These are phyloP conservation scores for Oryza rufipogon DNA, from an alignment of 176 grass and related monocot genomes.

Conservation along the genomic window DNA sequence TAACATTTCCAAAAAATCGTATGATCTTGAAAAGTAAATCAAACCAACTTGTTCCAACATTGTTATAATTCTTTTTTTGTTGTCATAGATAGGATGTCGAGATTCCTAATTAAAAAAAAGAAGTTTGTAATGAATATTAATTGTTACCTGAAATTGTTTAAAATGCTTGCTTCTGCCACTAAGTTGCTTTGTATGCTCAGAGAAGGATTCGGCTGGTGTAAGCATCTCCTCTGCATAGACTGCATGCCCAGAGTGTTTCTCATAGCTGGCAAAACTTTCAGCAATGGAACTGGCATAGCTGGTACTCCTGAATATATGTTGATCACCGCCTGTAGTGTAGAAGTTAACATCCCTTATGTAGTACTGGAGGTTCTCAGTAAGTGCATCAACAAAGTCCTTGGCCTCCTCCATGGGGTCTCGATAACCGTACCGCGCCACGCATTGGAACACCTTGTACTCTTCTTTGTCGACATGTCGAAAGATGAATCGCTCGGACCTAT, in stretches of 20 bases:
- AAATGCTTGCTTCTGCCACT: conserved; percentile 33
- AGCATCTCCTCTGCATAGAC: conserved; percentile 28
- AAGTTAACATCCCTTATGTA: conserved; percentile 19
- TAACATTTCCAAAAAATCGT: background rate
- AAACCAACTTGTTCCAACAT: background rate
- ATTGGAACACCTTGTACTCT: conserved; percentile 23
- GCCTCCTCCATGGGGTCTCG: conserved; percentile 30
- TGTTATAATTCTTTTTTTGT: background rate
- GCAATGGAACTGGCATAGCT: background rate
- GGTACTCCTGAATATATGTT: background rate
- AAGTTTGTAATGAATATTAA: background rate
- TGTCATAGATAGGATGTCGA: background rate
- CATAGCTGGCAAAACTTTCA: background rate
- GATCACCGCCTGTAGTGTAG: background rate
- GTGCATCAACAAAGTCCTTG: conserved; percentile 14
- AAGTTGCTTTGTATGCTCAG: conserved; percentile 19
- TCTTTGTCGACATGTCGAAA: conserved; percentile 20
- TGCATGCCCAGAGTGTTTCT: background rate
- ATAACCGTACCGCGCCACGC: conserved; percentile 45
- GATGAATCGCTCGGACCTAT: conserved; percentile 33
- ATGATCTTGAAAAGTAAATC: background rate
- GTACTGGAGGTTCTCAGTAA: background rate
- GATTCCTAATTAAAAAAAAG: background rate
- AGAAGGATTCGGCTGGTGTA: conserved; percentile 33
- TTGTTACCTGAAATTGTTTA: conserved; percentile 18